Evolutionary conservation across 345 rosid species (phyloP).

Genomic region (Salix viminalis): DNA sequence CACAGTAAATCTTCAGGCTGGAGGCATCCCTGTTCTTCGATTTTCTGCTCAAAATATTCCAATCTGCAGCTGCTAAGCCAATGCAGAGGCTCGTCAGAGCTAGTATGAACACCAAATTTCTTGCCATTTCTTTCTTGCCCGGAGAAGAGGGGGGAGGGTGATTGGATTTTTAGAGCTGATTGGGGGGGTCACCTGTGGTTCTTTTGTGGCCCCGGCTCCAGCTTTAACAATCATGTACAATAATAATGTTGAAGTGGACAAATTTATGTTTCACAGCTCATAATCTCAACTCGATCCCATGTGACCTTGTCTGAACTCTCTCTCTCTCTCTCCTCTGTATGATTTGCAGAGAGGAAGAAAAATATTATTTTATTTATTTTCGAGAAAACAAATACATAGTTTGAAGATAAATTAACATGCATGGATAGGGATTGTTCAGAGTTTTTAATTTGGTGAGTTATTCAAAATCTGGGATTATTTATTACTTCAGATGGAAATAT

Average conservation of each 20-base stretch:
- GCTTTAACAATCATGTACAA: conserved; percentile 7
- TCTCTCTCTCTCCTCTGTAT: too few species aligned
- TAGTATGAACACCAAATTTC: conserved; percentile 20
- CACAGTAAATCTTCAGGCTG: conserved; percentile 49
- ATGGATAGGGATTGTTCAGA: too few species aligned
- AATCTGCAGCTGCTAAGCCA: conserved; percentile 39
- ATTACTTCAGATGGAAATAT: too few species aligned
- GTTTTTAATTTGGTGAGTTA: too few species aligned
- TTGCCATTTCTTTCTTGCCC: conserved; percentile 33
- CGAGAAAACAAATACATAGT: too few species aligned
- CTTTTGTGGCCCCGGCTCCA: not conserved
- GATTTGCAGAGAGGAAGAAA: too few species aligned
- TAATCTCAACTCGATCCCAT: not conserved
- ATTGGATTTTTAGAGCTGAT: not conserved
- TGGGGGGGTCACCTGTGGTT: conserved; percentile 19
- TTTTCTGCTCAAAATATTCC: conserved; percentile 56
- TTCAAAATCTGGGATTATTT: too few species aligned
- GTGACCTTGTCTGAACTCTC: too few species aligned
- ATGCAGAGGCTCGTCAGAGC: conserved; percentile 34
- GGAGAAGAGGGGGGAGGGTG: not conserved
- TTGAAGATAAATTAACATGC: too few species aligned
- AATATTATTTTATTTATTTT: too few species aligned
- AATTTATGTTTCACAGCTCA: conserved; percentile 21
- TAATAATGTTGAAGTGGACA: not conserved
- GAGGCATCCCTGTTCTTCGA: conserved; percentile 2